Base-by-base conservation (phyloP, 805 yeast species). In the Lipomyces mesembrius region DNA sequence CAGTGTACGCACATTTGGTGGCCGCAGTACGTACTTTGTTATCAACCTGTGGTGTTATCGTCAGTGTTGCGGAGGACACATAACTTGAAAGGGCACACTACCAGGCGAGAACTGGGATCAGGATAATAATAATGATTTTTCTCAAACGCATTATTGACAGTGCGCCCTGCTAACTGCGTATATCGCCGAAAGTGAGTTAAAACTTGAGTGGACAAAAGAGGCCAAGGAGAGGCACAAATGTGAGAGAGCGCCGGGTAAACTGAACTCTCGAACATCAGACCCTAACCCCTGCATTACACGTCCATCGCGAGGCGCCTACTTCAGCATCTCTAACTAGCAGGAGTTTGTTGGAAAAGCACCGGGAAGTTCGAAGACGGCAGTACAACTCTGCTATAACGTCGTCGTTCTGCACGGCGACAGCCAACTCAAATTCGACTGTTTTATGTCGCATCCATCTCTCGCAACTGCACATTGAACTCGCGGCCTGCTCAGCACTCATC, bases 111-210 rank as follows among this genome's bases (percentile, higher is more conserved):
- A 53, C 25, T 7, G 53, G 49, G 20, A 61, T 43, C 32, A 65
- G 14, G 25, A 43, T 6, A 25, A 64, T 49, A 17, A 57, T 3
- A 20, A 64, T 9, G 9, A 56, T 32, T 37, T 46, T 56, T 14
- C 59, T 59, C 32, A 51, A 59, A 49, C 63, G 67, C 67, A 64
- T 64, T 46, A 25, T 64, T 11, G 29, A 12, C 6, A 25, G 49
- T n/a, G 49, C 14, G 20, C 22, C n/a, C 22, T 43, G 43, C 4
- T 5, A 14, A 14, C 14, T 37, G 39, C 27, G 8, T 29, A 20
- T n/a, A 4, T 49, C 11, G 27, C n/a, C 1, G 53, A 22, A 29
- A 29, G 7, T 1, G 32, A 29, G 1, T 29, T 29, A 4, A 29
- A 29, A 29, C 4, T 29, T 29, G 32, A 29, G 7, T 5, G 32